These are phyloP conservation scores for Fusarium sp. DNA, from an alignment of 2,329 filamentous ascomycete genomes.

Conservation along the genomic window DNA sequence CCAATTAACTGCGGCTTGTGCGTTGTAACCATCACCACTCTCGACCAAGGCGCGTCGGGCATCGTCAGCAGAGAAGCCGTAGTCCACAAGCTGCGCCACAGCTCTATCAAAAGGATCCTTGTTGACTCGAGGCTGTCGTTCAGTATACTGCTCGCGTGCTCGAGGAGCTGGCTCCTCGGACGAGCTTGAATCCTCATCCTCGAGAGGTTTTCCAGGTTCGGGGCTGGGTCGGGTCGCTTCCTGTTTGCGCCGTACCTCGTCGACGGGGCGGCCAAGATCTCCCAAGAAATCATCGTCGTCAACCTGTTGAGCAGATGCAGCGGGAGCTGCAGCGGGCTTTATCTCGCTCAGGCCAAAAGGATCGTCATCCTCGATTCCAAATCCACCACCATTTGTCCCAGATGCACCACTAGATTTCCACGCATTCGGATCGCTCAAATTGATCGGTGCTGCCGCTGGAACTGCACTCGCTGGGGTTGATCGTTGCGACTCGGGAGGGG, in stretches of 20 bases:
- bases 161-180: slow-evolving; percentile 58
- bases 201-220: slow-evolving; percentile 71
- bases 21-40: slow-evolving; percentile 83
- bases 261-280: slow-evolving; percentile 75
- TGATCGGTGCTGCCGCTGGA: slow-evolving; percentile 56
- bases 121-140: slow-evolving; percentile 46
- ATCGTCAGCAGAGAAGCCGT: slow-evolving; percentile 91
- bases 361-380: slow-evolving; percentile 83
- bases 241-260: slow-evolving; percentile 70
- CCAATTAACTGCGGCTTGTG: slow-evolving; percentile 90
- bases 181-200: slow-evolving; percentile 64
- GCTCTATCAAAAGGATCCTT: slow-evolving; percentile 76
- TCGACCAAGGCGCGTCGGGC: slow-evolving; percentile 85
- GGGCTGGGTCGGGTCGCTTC: slow-evolving; percentile 59
- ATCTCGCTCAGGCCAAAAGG: slow-evolving; percentile 85
- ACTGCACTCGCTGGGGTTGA: slow-evolving; percentile 61
- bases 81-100: slow-evolving; percentile 91
- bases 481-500: slow-evolving; percentile 60
- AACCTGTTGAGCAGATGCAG: slow-evolving; percentile 48
- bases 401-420: slow-evolving; percentile 60
- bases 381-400: slow-evolving; percentile 52
- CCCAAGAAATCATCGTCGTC: slow-evolving; percentile 78
- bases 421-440: slow-evolving; percentile 68
- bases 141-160: slow-evolving; percentile 40
- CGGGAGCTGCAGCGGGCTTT: slow-evolving; percentile 59